Evolutionary conservation across 768 basidiomycete species (phyloP).

Genomic region (Russula sp.): DNA sequence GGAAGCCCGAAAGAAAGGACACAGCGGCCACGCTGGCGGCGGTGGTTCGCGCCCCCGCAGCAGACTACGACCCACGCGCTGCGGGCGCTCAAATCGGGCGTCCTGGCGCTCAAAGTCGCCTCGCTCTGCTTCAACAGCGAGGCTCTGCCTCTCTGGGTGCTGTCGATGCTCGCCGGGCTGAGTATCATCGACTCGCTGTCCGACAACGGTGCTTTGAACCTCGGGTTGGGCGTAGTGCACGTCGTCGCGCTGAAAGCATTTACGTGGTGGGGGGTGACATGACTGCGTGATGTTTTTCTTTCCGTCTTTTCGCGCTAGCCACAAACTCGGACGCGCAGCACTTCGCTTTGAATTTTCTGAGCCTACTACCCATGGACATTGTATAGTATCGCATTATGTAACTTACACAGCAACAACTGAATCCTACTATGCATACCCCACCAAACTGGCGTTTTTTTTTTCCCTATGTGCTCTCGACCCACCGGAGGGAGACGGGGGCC

Average conservation of each 20-base stretch:
- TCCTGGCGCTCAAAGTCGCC: slow-evolving; percentile 25
- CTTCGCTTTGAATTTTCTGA: neutral
- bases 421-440: neutral
- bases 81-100: slow-evolving; percentile 24
- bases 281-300: neutral
- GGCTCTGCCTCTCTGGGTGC: slow-evolving; percentile 26
- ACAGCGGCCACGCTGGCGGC: neutral
- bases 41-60: neutral
- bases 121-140: slow-evolving; percentile 27
- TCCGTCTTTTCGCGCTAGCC: neutral
- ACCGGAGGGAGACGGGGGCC: slow-evolving; percentile 32
- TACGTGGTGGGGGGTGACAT: neutral
- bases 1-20: neutral
- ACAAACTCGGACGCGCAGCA: neutral
- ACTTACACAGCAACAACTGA: neutral
- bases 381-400: slow-evolving; percentile 5
- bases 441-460: neutral
- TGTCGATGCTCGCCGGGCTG: slow-evolving; percentile 31
- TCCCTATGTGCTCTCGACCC: slow-evolving; percentile 24
- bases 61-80: neutral
- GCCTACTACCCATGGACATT: neutral
- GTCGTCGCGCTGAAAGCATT: slow-evolving; percentile 24
- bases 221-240: slow-evolving; percentile 39
- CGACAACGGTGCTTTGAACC: slow-evolving; percentile 35
- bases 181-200: slow-evolving; percentile 44